A percentile compares a stretch with the other conserved stretches of the same genome.
These are phyloP conservation scores for Ramaria rubella DNA, from an alignment of 768 basidiomycete genomes.

Conservation along the genomic window DNA sequence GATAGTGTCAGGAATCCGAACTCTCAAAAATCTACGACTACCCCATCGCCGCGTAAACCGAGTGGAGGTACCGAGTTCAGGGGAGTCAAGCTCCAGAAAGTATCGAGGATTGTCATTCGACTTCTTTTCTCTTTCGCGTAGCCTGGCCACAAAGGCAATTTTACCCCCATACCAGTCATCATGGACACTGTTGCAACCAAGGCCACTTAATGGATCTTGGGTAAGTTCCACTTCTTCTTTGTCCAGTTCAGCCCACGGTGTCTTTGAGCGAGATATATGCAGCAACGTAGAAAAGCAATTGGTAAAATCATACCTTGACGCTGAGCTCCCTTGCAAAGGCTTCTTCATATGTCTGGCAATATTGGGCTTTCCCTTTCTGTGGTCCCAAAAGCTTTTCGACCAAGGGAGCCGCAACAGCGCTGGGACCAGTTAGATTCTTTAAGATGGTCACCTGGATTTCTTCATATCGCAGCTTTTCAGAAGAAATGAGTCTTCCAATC, in stretches of 20 bases:
- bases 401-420: conserved; percentile 26
- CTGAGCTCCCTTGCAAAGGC: conserved; percentile 12
- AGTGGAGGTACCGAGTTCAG: conserved; percentile 47
- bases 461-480: conserved; percentile 23
- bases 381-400: conserved; percentile 15
- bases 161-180: conserved; percentile 54
- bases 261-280: conserved; percentile 27
- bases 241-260: conserved; percentile 60
- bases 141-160: conserved; percentile 44
- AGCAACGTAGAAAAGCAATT: conserved; percentile 13
- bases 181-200: conserved; percentile 34
- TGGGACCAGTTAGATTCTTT: conserved; percentile 23
- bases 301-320: conserved; percentile 15
- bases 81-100: conserved; percentile 40
- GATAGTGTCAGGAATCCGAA: conserved; percentile 35
- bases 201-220: conserved; percentile 28
- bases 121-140: conserved; percentile 18
- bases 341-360: background rate
- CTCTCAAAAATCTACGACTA: conserved; percentile 48
- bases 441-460: conserved; percentile 27
- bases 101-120: conserved; percentile 19
- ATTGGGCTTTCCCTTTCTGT: background rate
- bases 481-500: conserved; percentile 38
- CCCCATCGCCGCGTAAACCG: conserved; percentile 57
- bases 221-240: conserved; percentile 39